Evolutionary conservation across 768 basidiomycete genomes (phyloP).

Genomic region (Rhodotorula kratochvilovae): DNA sequence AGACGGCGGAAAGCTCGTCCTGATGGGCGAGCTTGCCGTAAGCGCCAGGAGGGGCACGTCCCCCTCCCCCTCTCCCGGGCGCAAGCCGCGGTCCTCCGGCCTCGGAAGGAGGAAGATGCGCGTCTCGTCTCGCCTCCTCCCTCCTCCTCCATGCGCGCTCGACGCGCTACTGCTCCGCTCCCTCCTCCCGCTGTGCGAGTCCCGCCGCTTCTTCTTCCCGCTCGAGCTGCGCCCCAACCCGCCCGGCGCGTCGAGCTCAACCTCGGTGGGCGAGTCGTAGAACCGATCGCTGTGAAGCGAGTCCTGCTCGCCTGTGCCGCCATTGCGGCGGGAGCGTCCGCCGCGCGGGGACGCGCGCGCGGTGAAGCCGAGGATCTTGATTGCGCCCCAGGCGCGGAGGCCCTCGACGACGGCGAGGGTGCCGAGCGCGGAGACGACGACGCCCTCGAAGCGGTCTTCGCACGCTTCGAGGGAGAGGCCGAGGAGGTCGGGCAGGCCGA

Average conservation of each 20-base stretch:
- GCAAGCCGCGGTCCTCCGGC: neutral
- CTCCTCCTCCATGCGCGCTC: neutral
- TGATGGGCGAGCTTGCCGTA: constrained; percentile 16
- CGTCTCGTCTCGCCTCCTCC: neutral
- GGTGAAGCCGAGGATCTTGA: constrained; percentile 5
- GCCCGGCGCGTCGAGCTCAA: constrained; percentile 5
- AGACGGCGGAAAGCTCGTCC: constrained; percentile 27
- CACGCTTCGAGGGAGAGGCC: constrained; percentile 27
- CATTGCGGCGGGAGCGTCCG: neutral
- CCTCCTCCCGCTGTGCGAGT: neutral
- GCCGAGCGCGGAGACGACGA: neutral
- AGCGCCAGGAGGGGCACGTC: constrained; percentile 22
- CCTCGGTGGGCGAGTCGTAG: constrained; percentile 13
- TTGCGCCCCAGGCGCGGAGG: neutral
- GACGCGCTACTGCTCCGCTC: neutral
- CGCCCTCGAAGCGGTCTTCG: constrained; percentile 28
- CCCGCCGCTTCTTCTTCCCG: neutral
- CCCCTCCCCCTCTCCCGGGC: neutral
- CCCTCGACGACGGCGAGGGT: constrained; percentile 9
- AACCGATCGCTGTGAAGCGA: too few relatives aligned
- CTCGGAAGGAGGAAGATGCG: constrained; percentile 26
- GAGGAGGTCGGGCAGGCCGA: constrained; percentile 18
- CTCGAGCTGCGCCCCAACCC: neutral
- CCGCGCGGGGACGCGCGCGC: neutral
- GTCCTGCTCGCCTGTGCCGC: neutral